These are phyloP conservation scores for Penicillium thymicola DNA, from an alignment of 2,329 filamentous ascomycete genomes.

Conservation along the genomic window DNA sequence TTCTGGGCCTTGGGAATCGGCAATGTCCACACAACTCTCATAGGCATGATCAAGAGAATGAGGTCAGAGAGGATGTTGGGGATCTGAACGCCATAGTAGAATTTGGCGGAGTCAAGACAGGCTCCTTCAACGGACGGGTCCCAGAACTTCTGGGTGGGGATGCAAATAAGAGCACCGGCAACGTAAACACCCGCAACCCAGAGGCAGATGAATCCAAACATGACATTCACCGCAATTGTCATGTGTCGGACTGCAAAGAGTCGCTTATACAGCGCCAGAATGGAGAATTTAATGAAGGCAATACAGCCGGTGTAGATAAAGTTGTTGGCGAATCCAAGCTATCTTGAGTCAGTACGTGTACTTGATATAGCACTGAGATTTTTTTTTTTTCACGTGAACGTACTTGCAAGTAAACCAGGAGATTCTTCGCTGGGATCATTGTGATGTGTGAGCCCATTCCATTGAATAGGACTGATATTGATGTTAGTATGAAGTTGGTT, in stretches of 20 bases:
- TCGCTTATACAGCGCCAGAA: conserved; percentile 29
- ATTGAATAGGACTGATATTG: conserved; percentile 24
- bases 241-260: conserved; percentile 25
- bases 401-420: conserved; percentile 26
- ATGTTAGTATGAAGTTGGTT: not conserved
- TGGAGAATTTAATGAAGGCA: conserved; percentile 28
- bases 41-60: conserved; percentile 27
- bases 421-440: conserved; percentile 25
- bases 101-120: conserved; percentile 26
- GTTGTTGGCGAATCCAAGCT: conserved; percentile 29
- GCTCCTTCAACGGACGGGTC: conserved; percentile 20
- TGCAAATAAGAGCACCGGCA: conserved; percentile 23
- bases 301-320: conserved; percentile 29
- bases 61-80: conserved; percentile 32
- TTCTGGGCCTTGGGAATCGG: conserved; percentile 26
- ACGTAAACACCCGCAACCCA: conserved; percentile 26
- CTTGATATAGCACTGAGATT: not conserved
- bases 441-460: conserved; percentile 29
- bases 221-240: conserved; percentile 17
- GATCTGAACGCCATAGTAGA: conserved; percentile 30
- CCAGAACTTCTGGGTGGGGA: conserved; percentile 29
- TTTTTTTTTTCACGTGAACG: not conserved
- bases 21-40: conserved; percentile 27
- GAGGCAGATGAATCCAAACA: conserved; percentile 21
- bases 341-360: not conserved